Conservation (phyloP, 345 rosid species). For the Rhodamnia rubescens region DNA sequence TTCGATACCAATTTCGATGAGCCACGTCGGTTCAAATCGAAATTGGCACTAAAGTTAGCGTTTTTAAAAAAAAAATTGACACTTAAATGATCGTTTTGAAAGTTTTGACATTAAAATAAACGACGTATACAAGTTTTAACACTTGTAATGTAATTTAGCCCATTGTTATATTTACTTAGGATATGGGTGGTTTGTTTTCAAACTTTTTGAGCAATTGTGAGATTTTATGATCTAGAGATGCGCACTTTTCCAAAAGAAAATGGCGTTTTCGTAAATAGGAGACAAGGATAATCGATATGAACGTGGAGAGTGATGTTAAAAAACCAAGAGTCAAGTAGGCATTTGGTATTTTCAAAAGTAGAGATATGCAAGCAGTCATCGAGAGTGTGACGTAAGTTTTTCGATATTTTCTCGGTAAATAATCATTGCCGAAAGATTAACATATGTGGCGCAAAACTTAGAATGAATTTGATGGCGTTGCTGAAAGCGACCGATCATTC, state of each 20-base stretch:
- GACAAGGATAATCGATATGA: background rate
- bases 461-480: background rate
- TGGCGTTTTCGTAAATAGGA: no score
- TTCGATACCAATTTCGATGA: no score
- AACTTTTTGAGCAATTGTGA: background rate
- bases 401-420: background rate
- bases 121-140: no score
- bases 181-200: background rate
- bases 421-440: background rate
- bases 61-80: no score
- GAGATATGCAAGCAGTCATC: background rate
- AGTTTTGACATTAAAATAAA: no score
- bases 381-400: background rate
- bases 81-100: no score
- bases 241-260: background rate
- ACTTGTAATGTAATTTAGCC: no score
- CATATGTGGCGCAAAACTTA: background rate
- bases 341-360: background rate
- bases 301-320: background rate
- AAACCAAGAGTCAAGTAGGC: background rate
- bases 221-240: background rate
- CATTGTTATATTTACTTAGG: background rate
- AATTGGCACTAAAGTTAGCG: no score
- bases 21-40: no score
- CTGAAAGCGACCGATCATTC: background rate